These are phyloP conservation scores for Pichia sp. DNA, from an alignment of 1,139 yeast genomes.

Conservation along the genomic window DNA sequence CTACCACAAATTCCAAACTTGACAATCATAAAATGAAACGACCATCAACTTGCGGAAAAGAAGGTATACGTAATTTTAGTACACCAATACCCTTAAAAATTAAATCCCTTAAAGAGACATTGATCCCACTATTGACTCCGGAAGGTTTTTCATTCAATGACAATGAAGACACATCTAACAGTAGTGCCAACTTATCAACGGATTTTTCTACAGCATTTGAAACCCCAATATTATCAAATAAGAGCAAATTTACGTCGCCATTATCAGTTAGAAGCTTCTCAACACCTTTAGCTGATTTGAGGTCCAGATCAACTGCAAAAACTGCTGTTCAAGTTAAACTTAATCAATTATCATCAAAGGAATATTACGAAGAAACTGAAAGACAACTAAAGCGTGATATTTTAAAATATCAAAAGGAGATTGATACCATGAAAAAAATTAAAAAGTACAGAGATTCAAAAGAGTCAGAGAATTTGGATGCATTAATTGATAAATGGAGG, in stretches of 20 bases:
- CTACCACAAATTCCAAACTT: not conserved
- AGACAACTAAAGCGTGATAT: constrained; percentile 26
- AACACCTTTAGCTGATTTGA: constrained; percentile 17
- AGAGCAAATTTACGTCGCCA: constrained; percentile 11
- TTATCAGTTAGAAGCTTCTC: constrained; percentile 19
- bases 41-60: constrained; percentile 12
- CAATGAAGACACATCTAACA: not conserved
- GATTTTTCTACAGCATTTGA: not conserved
- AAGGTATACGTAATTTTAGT: constrained; percentile 18
- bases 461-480: constrained; percentile 23
- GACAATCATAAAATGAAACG: not conserved
- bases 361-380: constrained; percentile 13
- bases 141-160: not conserved
- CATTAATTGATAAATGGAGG: constrained; percentile 39
- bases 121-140: constrained; percentile 29
- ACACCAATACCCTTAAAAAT: constrained; percentile 21
- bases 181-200: not conserved
- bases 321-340: constrained; percentile 19
- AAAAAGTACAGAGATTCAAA: constrained; percentile 25
- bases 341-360: constrained; percentile 11
- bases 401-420: constrained; percentile 23
- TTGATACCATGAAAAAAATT: constrained; percentile 33
- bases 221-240: constrained; percentile 3
- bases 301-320: constrained; percentile 12
- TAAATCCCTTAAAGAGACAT: constrained; percentile 23